phyloP scores from a whole-genome alignment of 2,329 filamentous ascomycete genomes.

The Curvularia hawaiiensis region DNA sequence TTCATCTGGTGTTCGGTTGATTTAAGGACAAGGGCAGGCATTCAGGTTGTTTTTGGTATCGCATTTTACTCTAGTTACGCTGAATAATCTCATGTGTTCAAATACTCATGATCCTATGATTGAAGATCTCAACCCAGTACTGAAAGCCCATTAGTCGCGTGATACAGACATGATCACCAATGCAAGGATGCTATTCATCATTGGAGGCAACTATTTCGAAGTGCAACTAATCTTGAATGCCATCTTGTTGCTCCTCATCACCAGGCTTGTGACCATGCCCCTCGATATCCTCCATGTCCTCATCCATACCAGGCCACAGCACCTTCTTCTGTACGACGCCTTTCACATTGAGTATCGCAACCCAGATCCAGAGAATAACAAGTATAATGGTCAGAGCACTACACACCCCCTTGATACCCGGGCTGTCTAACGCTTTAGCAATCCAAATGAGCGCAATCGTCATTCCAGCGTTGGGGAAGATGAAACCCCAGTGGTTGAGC shows the following conservation, averaged over 20 bases:
- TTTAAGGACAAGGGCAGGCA: not conserved
- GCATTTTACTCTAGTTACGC: not conserved
- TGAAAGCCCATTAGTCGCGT: not conserved
- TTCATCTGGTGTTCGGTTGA: not conserved
- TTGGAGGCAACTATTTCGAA: not conserved
- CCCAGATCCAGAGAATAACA: conserved; percentile 60
- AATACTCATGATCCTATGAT: not conserved
- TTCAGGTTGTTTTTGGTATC: not conserved
- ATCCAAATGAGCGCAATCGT: conserved; percentile 60
- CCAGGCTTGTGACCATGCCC: conserved; percentile 17
- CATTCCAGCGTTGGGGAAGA: conserved; percentile 68
- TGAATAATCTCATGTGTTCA: not conserved
- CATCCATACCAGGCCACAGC: conserved; percentile 65
- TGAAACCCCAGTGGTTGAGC: conserved; percentile 60
- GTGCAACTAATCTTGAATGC: not conserved
- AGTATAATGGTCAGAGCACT: conserved; percentile 61
- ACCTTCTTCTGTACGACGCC: conserved; percentile 56
- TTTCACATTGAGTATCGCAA: conserved; percentile 55
- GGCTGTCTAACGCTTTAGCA: conserved; percentile 58
- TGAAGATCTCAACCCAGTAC: not conserved
- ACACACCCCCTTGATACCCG: conserved; percentile 58
- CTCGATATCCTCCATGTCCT: conserved; percentile 55
- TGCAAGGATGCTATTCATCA: not conserved
- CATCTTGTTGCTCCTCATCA: conserved; percentile 13
- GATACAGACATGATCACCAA: not conserved